phyloP scores from a whole-genome alignment of 768 basidiomycete species.

The Russula sp. region DNA sequence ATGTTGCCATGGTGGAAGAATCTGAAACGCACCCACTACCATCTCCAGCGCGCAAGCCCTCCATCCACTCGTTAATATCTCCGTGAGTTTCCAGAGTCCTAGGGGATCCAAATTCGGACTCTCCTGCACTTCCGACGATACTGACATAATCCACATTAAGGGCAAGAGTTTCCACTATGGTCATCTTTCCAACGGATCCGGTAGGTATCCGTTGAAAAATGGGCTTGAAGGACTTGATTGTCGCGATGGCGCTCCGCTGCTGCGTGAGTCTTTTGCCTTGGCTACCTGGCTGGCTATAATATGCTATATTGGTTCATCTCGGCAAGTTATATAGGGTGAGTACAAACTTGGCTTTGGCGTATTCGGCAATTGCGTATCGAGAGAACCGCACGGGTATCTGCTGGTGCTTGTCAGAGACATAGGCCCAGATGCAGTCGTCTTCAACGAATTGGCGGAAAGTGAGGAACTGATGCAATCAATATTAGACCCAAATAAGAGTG shows the following conservation, averaged over 20 bases:
- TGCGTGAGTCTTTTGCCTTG: conserved; percentile 37
- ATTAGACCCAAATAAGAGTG: neutral
- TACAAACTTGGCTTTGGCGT: conserved; percentile 34
- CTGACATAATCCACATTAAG: conserved; percentile 47
- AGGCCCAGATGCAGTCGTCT: conserved; percentile 53
- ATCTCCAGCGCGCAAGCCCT: conserved; percentile 50
- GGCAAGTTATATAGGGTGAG: neutral
- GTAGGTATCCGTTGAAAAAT: conserved; percentile 50
- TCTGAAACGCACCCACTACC: conserved; percentile 51
- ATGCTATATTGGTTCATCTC: neutral
- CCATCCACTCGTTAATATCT: conserved; percentile 46
- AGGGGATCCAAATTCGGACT: conserved; percentile 48
- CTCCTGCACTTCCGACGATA: conserved; percentile 40
- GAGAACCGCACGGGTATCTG: conserved; percentile 50
- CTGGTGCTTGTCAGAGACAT: conserved; percentile 51
- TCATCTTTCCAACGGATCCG: conserved; percentile 35
- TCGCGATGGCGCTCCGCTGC: conserved; percentile 41
- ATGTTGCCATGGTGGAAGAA: neutral
- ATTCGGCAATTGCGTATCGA: conserved; percentile 43
- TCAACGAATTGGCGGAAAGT: conserved; percentile 39
- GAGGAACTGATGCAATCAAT: conserved; percentile 41
- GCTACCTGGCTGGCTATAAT: conserved; percentile 23
- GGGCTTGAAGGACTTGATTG: conserved; percentile 45
- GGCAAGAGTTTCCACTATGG: conserved; percentile 38
- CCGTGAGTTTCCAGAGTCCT: conserved; percentile 36